Evolutionary conservation across 2,329 filamentous ascomycete species (phyloP).

Genomic region (Colletotrichum sp.): DNA sequence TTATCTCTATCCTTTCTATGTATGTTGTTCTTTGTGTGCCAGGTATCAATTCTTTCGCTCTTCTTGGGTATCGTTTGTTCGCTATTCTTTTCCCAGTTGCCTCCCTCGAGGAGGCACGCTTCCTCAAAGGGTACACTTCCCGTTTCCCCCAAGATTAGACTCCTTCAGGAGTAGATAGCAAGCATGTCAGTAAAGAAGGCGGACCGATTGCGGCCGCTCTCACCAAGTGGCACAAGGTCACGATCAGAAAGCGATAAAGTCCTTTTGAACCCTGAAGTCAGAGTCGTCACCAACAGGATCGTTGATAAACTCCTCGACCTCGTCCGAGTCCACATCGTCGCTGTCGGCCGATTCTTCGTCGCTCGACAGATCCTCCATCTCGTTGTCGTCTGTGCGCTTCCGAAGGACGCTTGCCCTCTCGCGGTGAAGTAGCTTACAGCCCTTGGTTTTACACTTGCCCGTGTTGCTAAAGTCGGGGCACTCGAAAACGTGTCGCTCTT

Average conservation of each 20-base stretch:
- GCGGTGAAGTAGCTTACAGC: constrained; percentile 86
- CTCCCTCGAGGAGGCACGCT: neutral
- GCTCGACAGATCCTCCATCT: constrained; percentile 76
- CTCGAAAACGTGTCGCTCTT: constrained; percentile 87
- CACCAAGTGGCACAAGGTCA: constrained; percentile 12
- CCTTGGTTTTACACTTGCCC: constrained; percentile 79
- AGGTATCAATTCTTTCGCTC: constrained; percentile 8
- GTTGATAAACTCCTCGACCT: constrained; percentile 68
- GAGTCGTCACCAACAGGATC: constrained; percentile 58
- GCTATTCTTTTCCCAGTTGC: neutral
- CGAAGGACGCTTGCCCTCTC: constrained; percentile 83
- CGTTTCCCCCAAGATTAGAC: neutral
- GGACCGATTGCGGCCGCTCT: neutral
- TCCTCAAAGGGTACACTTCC: neutral
- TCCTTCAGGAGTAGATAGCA: constrained; percentile 13
- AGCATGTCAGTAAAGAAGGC: constrained; percentile 16
- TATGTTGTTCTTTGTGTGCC: neutral
- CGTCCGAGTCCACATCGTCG: constrained; percentile 82
- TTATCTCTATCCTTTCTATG: constrained; percentile 18
- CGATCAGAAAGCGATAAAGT: constrained; percentile 57
- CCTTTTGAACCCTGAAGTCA: constrained; percentile 62
- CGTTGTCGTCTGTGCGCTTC: constrained; percentile 60
- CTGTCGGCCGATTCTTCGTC: constrained; percentile 76
- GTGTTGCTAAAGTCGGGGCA: constrained; percentile 96
- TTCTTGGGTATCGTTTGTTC: constrained; percentile 10